Percentiles rank a stretch among this genome's conserved stretches.
Evolutionary conservation across 2,329 filamentous ascomycete genomes (phyloP).

Genomic region (Aciculosporium take): DNA sequence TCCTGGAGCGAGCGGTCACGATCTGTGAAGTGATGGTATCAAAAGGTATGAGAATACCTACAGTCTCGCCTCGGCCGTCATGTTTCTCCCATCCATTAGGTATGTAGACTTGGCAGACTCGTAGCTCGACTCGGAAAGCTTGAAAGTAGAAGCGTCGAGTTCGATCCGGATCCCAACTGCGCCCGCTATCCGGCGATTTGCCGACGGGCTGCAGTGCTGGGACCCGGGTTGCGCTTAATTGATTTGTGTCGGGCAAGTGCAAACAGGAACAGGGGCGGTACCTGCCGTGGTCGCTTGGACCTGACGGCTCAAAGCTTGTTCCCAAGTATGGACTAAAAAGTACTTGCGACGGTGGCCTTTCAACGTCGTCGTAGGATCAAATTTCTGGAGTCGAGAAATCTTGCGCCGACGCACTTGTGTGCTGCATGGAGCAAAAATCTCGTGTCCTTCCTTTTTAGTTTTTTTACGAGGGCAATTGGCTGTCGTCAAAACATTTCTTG

Average conservation of each 20-base stretch:
- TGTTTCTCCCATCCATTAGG: too few species aligned
- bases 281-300: too few species aligned
- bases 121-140: background rate
- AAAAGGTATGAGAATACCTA: background rate
- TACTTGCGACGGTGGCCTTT: conserved; percentile 24
- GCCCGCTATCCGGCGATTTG: conserved; percentile 9
- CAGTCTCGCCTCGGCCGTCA: background rate
- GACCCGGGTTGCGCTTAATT: too few species aligned
- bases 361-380: background rate
- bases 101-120: too few species aligned
- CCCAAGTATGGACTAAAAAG: too few species aligned
- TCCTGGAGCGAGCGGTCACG: background rate
- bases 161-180: too few species aligned
- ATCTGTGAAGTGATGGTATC: background rate
- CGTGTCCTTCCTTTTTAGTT: background rate
- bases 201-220: conserved; percentile 7
- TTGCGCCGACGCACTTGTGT: conserved; percentile 1
- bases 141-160: background rate
- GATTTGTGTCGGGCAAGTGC: too few species aligned
- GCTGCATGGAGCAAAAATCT: background rate
- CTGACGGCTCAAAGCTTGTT: too few species aligned
- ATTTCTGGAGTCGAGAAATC: background rate
- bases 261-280: too few species aligned
- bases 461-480: background rate
- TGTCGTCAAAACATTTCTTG: background rate